Evolutionary conservation across 1,284 basidiomycete genomes (phyloP).

Genomic region (Malassezia globosa): DNA sequence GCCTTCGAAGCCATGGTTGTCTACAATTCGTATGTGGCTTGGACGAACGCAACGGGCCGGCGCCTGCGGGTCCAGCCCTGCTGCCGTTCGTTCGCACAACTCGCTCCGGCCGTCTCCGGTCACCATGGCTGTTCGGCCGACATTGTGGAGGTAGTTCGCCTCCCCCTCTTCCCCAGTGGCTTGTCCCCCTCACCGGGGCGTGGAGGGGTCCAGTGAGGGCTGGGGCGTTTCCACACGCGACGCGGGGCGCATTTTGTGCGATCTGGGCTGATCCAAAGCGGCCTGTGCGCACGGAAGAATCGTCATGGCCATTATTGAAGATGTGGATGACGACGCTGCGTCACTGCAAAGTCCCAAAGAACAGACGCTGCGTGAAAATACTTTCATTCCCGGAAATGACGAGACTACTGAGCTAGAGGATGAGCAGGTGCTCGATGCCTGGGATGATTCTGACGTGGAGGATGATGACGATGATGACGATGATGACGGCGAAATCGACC

Average conservation of each 20-base stretch:
- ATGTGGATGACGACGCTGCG: conserved; percentile 2
- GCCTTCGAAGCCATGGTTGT: conserved; percentile 30
- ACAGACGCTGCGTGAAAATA: background rate
- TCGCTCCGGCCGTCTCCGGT: conserved; percentile 15
- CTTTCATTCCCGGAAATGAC: background rate
- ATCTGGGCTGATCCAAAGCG: too few relatives aligned
- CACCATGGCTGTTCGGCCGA: conserved; percentile 14
- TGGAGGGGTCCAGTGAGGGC: too few relatives aligned
- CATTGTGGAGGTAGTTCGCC: background rate
- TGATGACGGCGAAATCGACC: conserved; percentile 3
- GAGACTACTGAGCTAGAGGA: background rate
- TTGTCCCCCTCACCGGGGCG: too few relatives aligned
- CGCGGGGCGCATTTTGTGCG: too few relatives aligned
- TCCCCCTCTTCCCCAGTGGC: background rate
- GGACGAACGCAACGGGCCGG: background rate
- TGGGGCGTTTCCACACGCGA: too few relatives aligned
- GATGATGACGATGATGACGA: conserved; percentile 18
- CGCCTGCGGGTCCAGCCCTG: background rate
- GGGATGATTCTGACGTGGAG: background rate
- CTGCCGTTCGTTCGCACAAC: too few relatives aligned
- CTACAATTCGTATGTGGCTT: background rate
- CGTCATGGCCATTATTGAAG: conserved; percentile 12
- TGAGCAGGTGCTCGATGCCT: too few relatives aligned
- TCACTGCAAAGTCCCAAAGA: background rate
- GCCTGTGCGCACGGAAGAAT: background rate